Conservation (phyloP, 768 basidiomycete species). For the Rhodotorula sphaerocarpa region DNA sequence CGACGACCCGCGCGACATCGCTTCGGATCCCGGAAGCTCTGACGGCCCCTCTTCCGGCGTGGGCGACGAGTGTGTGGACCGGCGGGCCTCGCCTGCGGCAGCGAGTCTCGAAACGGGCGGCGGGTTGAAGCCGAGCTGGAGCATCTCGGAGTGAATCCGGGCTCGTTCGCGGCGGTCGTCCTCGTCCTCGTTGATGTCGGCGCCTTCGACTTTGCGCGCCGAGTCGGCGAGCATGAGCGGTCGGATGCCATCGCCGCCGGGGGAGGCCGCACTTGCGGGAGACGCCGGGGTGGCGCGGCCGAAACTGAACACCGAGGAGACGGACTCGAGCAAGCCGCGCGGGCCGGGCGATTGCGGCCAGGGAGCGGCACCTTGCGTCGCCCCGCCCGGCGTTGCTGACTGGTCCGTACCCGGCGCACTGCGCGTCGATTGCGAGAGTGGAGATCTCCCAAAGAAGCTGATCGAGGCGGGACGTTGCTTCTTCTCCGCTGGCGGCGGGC, state of each 20-base stretch:
- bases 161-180: conserved; percentile 56
- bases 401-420: no score
- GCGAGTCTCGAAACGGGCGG: conserved; percentile 43
- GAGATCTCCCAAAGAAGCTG: conserved; percentile 21
- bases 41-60: conserved; percentile 39
- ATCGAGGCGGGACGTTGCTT: conserved; percentile 14
- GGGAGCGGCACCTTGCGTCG: no score
- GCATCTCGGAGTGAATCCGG: conserved; percentile 81
- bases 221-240: conserved; percentile 47
- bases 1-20: conserved; percentile 54
- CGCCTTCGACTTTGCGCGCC: conserved; percentile 37
- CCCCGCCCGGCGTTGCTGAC: no score
- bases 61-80: no score
- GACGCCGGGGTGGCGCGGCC: conserved; percentile 64
- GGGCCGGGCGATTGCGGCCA: background rate
- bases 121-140: conserved; percentile 77
- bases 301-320: conserved; percentile 45
- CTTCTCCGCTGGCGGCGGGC: background rate
- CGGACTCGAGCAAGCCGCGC: conserved; percentile 3
- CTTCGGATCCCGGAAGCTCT: conserved; percentile 14
- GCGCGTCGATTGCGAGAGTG: no score
- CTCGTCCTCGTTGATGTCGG: conserved; percentile 56
- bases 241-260: conserved; percentile 55
- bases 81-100: background rate
- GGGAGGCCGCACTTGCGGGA: conserved; percentile 39